These are phyloP conservation scores for Papiliotrema nemorosa DNA, from an alignment of 1,284 basidiomycete species.

Conservation along the genomic window DNA sequence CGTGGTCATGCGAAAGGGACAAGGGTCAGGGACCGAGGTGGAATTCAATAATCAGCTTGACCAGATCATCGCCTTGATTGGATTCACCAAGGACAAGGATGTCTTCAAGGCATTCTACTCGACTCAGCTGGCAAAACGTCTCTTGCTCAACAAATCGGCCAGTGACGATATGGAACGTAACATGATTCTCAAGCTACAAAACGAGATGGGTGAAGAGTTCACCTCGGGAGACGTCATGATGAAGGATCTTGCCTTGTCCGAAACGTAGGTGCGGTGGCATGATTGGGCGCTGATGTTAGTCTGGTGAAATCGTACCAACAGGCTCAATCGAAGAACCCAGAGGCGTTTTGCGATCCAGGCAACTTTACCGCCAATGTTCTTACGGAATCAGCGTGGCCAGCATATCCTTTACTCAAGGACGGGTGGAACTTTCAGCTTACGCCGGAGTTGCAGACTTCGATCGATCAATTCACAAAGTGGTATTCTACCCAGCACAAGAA, in stretches of 20 bases:
- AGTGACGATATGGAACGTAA: slow-evolving; percentile 86
- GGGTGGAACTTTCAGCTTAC: slow-evolving; percentile 43
- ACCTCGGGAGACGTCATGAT: slow-evolving; percentile 51
- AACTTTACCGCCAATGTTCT: slow-evolving; percentile 55
- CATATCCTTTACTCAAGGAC: slow-evolving; percentile 46
- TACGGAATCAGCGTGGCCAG: slow-evolving; percentile 58
- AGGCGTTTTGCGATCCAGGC: slow-evolving; percentile 42
- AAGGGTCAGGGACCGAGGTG: slow-evolving; percentile 65
- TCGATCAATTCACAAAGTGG: slow-evolving; percentile 62
- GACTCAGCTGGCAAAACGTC: slow-evolving; percentile 78
- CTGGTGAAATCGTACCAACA: slow-evolving; percentile 52
- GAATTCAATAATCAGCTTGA: slow-evolving; percentile 70
- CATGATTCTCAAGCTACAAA: slow-evolving; percentile 83
- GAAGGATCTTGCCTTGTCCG: slow-evolving; percentile 49
- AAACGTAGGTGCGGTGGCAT: slow-evolving; percentile 32
- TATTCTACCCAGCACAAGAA: slow-evolving; percentile 73
- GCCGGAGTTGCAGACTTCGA: slow-evolving; percentile 64
- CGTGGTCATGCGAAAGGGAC: slow-evolving; percentile 77
- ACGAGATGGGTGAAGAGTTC: slow-evolving; percentile 54
- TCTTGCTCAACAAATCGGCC: slow-evolving; percentile 81
- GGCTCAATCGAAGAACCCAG: slow-evolving; percentile 43
- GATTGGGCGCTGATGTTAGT: slow-evolving; percentile 19
- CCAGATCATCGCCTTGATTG: slow-evolving; percentile 74
- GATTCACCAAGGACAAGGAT: slow-evolving; percentile 81
- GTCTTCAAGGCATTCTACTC: slow-evolving; percentile 95